These are phyloP conservation scores for Picea sitchensis DNA, from an alignment of 75 land plant genomes.

Conservation along the genomic window DNA sequence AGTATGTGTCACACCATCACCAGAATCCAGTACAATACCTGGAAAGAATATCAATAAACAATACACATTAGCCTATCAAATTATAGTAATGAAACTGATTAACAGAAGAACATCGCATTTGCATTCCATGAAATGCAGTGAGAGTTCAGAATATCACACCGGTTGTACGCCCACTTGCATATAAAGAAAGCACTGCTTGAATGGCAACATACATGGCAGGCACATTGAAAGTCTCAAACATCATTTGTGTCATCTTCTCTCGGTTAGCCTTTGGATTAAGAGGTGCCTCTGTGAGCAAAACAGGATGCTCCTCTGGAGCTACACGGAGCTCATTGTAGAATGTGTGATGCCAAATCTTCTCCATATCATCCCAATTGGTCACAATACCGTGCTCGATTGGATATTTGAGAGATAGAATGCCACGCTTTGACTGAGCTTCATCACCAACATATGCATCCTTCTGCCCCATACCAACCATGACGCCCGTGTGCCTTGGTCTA, in stretches of 20 bases:
- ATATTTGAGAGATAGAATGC: constrained; percentile 42
- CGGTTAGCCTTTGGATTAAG: constrained; percentile 43
- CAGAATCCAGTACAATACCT: constrained; percentile 47
- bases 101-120: too few species aligned
- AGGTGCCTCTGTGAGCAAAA: constrained; percentile 33
- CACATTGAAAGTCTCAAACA: constrained; percentile 40
- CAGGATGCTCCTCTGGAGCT: constrained; percentile 36
- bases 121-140: too few species aligned
- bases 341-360: constrained; percentile 43
- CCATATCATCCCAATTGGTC: constrained; percentile 42
- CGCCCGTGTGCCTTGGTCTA: constrained; percentile 25
- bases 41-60: neutral
- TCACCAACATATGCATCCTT: constrained; percentile 22
- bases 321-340: constrained; percentile 38
- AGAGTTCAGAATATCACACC: constrained; percentile 12
- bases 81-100: too few species aligned
- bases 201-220: constrained; percentile 40
- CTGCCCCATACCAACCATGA: constrained; percentile 34
- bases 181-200: constrained; percentile 35
- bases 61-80: too few species aligned
- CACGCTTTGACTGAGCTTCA: constrained; percentile 36
- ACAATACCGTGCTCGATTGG: constrained; percentile 30
- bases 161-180: constrained; percentile 35
- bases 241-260: constrained; percentile 47
- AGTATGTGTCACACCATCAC: constrained; percentile 61